Evolutionary conservation across 495 filamentous ascomycete genomes (phyloP), one percentile per base, ranked within the genome.

Genomic region (Penicillium psychrofluorescens): DNA sequence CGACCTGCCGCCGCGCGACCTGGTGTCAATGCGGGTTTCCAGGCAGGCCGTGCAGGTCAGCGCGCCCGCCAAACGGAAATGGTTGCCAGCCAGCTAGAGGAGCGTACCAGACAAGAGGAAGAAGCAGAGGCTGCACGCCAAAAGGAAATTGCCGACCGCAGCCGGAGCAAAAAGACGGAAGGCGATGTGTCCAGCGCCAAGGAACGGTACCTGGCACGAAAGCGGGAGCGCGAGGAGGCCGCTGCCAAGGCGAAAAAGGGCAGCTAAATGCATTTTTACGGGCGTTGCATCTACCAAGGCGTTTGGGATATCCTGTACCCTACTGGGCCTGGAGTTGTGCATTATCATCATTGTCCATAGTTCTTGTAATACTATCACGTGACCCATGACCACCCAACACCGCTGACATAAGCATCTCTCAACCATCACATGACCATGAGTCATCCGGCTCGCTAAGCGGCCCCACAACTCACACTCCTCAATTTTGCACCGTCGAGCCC

Each of bases 201-300:
- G 61, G 90, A 95, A 71, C 74, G 90, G 47, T 96, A 90, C 62
- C 63, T 96, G 50, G 85, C 86, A 43, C 71, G 90, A 61, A 95
- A 95, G 71, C 76, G 69, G 49, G 86, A 87, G 49, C 79, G 82
- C n/a, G 86, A 85, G 49, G 79, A 83, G 52, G 81, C 64, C 22
- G 63, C 63, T 36, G 68, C 61, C 11, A 58, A 63, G 45, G 54
- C 46, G 35, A 55, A 61, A 22, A 22, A 4, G 22, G 22, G 22
- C 22, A 22, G 22, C 6, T 22, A 4, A 22, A 3, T 6, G 22
- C 22, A 22, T 22, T 22, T 22, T 29, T 44, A 27, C 29, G 31
- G 16, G 15, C 30, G 22, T 43, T 50, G 35, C 50, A 47, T 45
- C 29, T 12, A 15, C 34, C 31, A 41, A 45, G 39, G 42, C 30